Conservation (phyloP, 1,284 basidiomycete species). For the Apiotrichum laibachii region DNA sequence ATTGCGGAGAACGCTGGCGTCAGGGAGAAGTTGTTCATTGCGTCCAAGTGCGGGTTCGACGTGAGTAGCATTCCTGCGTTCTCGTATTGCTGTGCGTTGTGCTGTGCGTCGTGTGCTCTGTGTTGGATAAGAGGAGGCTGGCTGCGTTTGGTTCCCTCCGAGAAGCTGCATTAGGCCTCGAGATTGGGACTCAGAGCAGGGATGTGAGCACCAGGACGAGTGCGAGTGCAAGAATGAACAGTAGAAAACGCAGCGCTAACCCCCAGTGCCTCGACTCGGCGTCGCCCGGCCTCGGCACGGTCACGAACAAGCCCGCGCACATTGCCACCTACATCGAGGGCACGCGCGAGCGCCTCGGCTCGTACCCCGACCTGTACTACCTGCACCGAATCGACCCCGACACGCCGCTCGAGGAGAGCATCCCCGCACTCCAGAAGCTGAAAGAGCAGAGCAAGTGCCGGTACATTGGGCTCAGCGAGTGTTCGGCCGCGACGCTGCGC, state of each 20-base stretch:
- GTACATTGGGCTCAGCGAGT: constrained; percentile 57
- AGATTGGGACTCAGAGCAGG: too few species aligned
- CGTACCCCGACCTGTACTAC: constrained; percentile 51
- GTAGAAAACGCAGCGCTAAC: neutral
- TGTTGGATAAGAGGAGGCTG: too few species aligned
- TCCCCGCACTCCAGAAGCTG: constrained; percentile 41
- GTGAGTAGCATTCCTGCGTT: too few species aligned
- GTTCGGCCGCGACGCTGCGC: constrained; percentile 59
- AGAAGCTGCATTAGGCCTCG: too few species aligned
- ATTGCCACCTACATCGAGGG: constrained; percentile 43
- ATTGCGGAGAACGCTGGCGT: constrained; percentile 35
- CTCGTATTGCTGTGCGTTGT: too few species aligned
- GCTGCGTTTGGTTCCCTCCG: too few species aligned
- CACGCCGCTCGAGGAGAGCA: constrained; percentile 39
- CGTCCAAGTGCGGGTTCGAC: constrained; percentile 47
- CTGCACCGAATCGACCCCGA: constrained; percentile 47
- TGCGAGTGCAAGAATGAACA: too few species aligned
- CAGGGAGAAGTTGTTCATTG: constrained; percentile 48
- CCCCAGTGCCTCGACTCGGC: constrained; percentile 5
- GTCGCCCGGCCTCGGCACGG: neutral
- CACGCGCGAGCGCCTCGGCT: constrained; percentile 42
- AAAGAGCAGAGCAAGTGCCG: constrained; percentile 47
- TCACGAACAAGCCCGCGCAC: constrained; percentile 38
- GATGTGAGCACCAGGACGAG: too few species aligned
- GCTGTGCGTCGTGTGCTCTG: too few species aligned